phyloP scores from a whole-genome alignment of 2,329 filamentous ascomycete species.

The Aspergillus versicolor region DNA sequence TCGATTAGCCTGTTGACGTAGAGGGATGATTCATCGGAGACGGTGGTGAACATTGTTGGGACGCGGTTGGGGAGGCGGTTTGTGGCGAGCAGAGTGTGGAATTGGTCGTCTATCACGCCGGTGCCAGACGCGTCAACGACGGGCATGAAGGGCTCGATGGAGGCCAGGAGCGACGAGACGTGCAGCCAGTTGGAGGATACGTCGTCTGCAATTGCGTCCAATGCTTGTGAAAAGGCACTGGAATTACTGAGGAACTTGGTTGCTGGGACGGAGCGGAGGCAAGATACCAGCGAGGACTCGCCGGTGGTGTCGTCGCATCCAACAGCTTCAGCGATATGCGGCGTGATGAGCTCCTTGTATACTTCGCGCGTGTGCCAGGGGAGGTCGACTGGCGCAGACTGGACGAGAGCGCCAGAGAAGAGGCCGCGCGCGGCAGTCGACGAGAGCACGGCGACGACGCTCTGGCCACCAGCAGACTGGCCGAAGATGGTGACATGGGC shows the following conservation, averaged over 20 bases:
- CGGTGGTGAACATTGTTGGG: constrained; percentile 29
- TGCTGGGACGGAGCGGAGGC: constrained; percentile 24
- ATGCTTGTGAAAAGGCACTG: constrained; percentile 16
- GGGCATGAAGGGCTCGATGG: constrained; percentile 26
- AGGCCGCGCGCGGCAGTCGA: constrained; percentile 26
- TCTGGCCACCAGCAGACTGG: constrained; percentile 49
- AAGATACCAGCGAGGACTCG: constrained; percentile 16
- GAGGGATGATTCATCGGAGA: constrained; percentile 25
- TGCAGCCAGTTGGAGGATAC: constrained; percentile 20
- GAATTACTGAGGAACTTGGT: constrained; percentile 22
- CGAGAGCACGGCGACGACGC: constrained; percentile 41
- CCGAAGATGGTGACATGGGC: constrained; percentile 36
- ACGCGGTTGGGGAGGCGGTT: constrained; percentile 25
- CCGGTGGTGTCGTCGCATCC: constrained; percentile 21
- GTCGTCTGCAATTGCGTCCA: constrained; percentile 1
- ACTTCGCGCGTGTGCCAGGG: constrained; percentile 28
- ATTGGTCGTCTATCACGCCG: constrained; percentile 29
- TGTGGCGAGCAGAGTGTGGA: constrained; percentile 22
- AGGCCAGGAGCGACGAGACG: constrained; percentile 15
- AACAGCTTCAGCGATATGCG: constrained; percentile 21
- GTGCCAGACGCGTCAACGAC: constrained; percentile 26
- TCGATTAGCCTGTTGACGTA: constrained; percentile 16
- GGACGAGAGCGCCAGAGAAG: constrained; percentile 28
- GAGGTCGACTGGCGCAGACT: constrained; percentile 26
- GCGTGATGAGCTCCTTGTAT: constrained; percentile 22